These are phyloP conservation scores for Pyrenophora teres DNA, from an alignment of 2,329 filamentous ascomycete genomes.

Conservation along the genomic window DNA sequence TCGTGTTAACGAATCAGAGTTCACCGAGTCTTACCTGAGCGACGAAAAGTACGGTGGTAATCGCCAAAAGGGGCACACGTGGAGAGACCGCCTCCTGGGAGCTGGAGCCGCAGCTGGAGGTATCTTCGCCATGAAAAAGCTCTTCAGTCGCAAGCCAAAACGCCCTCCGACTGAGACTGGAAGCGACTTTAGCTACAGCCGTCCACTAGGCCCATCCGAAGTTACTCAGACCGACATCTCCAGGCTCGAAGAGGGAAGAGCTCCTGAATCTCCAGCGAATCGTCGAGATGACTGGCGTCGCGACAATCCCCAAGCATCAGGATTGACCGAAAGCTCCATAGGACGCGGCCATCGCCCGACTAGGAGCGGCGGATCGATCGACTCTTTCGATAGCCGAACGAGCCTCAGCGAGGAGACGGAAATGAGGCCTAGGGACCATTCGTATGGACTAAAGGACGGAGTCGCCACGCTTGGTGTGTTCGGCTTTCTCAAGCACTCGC, in stretches of 20 bases:
- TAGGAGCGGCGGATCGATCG: slow-evolving; percentile 46
- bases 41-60: slow-evolving; percentile 52
- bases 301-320: slow-evolving; percentile 42
- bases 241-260: slow-evolving; percentile 60
- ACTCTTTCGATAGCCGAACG: slow-evolving; percentile 50
- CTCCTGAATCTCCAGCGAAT: slow-evolving; percentile 52
- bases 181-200: slow-evolving; percentile 59
- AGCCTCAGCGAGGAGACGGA: slow-evolving; percentile 42
- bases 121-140: slow-evolving; percentile 56
- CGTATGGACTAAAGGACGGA: slow-evolving; percentile 50
- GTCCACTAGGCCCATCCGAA: slow-evolving; percentile 55
- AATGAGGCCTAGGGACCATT: slow-evolving; percentile 27
- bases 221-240: slow-evolving; percentile 55
- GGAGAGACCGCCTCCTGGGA: slow-evolving; percentile 53
- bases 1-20: slow-evolving; percentile 30
- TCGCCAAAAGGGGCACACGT: slow-evolving; percentile 43
- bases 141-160: slow-evolving; percentile 60
- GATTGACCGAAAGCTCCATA: slow-evolving; percentile 55
- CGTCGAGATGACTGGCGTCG: slow-evolving; percentile 43
- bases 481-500: slow-evolving; percentile 51
- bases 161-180: slow-evolving; percentile 53
- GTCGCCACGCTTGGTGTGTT: slow-evolving; percentile 54
- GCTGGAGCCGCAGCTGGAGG: slow-evolving; percentile 50
- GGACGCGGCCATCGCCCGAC: slow-evolving; percentile 37
- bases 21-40: slow-evolving; percentile 42